phyloP scores from a whole-genome alignment of 371 early-diverging fungal genomes.

The Dinochytrium kinnereticum region DNA sequence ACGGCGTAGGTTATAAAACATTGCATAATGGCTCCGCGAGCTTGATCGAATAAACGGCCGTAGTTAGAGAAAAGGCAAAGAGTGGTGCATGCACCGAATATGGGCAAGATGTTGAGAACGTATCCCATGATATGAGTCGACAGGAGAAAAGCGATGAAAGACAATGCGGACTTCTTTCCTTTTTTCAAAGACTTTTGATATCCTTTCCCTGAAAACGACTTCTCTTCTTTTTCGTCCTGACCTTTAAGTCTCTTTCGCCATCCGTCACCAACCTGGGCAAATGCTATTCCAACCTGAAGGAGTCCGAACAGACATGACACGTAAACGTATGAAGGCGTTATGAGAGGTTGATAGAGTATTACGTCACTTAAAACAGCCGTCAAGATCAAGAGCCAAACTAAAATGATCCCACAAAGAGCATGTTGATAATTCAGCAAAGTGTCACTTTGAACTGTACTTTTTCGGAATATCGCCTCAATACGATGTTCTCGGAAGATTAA shows the following conservation, averaged over 20 bases:
- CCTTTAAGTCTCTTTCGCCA: background rate
- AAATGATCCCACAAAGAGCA: background rate
- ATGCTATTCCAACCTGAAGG: background rate
- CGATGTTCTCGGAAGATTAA: background rate
- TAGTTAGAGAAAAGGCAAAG: slow-evolving; percentile 5
- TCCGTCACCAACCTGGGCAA: background rate
- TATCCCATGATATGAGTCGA: background rate
- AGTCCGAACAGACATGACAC: background rate
- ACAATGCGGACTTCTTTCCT: background rate
- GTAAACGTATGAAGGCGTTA: background rate
- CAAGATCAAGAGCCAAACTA: background rate
- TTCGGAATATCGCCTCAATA: background rate
- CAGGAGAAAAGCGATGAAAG: background rate
- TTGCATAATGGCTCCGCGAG: slow-evolving; percentile 4
- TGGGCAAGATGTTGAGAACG: background rate
- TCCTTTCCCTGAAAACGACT: background rate
- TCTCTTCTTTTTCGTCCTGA: background rate
- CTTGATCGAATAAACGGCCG: background rate
- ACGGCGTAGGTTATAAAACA: background rate
- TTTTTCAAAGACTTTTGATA: no score
- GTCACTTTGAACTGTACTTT: background rate
- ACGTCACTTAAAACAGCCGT: background rate
- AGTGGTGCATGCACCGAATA: background rate
- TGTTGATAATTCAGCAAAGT: background rate
- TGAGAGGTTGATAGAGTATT: no score